Evolutionary conservation across 2,329 filamentous ascomycete genomes (phyloP).

Genomic region (Hansfordia pulvinata): DNA sequence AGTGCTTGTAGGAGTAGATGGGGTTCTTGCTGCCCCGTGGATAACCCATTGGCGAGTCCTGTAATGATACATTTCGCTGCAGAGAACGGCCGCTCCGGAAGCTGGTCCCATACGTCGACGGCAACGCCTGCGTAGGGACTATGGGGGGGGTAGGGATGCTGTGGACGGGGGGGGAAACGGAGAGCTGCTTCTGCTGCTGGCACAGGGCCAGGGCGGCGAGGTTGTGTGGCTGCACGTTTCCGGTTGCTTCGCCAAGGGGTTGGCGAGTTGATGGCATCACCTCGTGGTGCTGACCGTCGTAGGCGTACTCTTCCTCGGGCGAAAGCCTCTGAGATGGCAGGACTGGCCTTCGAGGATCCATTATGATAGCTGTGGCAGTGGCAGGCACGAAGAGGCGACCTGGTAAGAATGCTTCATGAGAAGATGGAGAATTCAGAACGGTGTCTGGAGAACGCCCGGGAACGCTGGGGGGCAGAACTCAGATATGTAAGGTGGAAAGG

Average conservation of each 20-base stretch:
- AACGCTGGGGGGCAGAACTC: slow-evolving; percentile 18
- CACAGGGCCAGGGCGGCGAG: slow-evolving; percentile 25
- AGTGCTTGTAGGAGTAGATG: slow-evolving; percentile 47
- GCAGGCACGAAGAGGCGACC: slow-evolving; percentile 7
- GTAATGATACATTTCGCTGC: slow-evolving; percentile 18
- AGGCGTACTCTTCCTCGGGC: slow-evolving; percentile 28
- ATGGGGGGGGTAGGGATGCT: slow-evolving; percentile 27
- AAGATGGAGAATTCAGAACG: slow-evolving; percentile 17
- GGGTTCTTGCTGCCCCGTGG: slow-evolving; percentile 32
- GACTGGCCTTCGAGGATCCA: slow-evolving; percentile 29
- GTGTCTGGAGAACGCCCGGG: slow-evolving; percentile 16
- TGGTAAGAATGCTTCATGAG: slow-evolving; percentile 18
- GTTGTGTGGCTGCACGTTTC: slow-evolving; percentile 32
- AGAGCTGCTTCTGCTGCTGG: slow-evolving; percentile 26
- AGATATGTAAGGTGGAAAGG: slow-evolving; percentile 22
- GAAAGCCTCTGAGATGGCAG: slow-evolving; percentile 38
- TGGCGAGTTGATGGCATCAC: slow-evolving; percentile 21
- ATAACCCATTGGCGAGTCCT: slow-evolving; percentile 17
- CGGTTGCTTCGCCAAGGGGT: slow-evolving; percentile 37
- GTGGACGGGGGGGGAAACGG: slow-evolving; percentile 26
- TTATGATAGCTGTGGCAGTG: slow-evolving; percentile 12
- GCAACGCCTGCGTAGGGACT: slow-evolving; percentile 36
- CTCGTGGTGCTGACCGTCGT: slow-evolving; percentile 29
- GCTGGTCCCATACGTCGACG: slow-evolving; percentile 29
- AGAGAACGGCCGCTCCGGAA: slow-evolving; percentile 18